Conservation (phyloP, 345 rosid genomes). For the Melaleuca quinquenervia region DNA sequence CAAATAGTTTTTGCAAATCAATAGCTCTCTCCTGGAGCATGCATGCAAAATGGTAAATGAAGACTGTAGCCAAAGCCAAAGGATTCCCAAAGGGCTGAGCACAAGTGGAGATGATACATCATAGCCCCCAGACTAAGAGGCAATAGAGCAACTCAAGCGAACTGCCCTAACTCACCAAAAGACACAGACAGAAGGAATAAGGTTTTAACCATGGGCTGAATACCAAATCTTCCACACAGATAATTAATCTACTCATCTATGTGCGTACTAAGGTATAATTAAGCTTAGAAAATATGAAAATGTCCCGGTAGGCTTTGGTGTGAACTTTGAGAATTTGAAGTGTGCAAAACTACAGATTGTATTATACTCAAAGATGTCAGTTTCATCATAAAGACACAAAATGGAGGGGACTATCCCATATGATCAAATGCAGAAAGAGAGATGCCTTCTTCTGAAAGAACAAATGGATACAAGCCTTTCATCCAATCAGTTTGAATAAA, state of each 20-base stretch:
- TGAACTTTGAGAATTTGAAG: not conserved
- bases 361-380: not conserved
- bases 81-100: not conserved
- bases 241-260: not conserved
- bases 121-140: not conserved
- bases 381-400: not conserved
- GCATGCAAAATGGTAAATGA: not conserved
- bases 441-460: not conserved
- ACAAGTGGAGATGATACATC: not conserved
- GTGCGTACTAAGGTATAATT: not conserved
- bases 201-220: not conserved
- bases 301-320: not conserved
- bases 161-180: not conserved
- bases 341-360: not conserved
- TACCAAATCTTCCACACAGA: not conserved
- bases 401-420: not conserved
- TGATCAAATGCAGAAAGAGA: not conserved
- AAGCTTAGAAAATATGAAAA: not conserved
- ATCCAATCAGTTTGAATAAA: not conserved
- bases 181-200: not conserved
- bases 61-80: not conserved
- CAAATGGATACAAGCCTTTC: not conserved
- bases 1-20: not conserved
- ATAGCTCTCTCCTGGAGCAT: not conserved
- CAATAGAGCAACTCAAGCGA: not conserved